Evolutionary conservation across 2,329 filamentous ascomycete genomes (phyloP).

Genomic region (Fusarium nelsonii): DNA sequence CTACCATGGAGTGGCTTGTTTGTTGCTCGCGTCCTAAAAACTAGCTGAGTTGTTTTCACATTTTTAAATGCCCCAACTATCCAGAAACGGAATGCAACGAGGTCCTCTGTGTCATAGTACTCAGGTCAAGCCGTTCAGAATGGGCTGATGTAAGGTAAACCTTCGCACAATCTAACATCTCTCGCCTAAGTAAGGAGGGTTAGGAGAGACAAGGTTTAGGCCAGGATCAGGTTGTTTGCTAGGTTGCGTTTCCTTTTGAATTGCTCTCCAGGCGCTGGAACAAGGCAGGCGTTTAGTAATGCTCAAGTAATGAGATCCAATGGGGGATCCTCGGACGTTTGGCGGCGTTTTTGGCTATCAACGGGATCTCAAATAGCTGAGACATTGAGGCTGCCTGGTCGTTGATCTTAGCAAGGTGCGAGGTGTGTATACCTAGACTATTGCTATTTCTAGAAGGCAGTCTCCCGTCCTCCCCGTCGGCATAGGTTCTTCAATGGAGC

Average conservation of each 20-base stretch:
- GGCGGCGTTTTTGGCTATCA: too few relatives aligned
- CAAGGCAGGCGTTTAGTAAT: not conserved
- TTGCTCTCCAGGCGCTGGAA: not conserved
- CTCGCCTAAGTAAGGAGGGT: slow-evolving; percentile 6
- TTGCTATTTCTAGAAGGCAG: slow-evolving; percentile 22
- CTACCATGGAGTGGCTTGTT: slow-evolving; percentile 5
- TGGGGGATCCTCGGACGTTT: not conserved
- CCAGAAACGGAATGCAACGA: slow-evolving; percentile 1
- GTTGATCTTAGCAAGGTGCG: slow-evolving; percentile 28
- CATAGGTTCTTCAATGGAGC: not conserved
- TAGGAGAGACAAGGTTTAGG: slow-evolving; percentile 5
- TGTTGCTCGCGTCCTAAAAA: not conserved
- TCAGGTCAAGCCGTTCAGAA: slow-evolving; percentile 31
- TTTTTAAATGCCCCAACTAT: not conserved
- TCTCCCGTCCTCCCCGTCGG: not conserved
- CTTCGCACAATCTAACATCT: slow-evolving; percentile 15
- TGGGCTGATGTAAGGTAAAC: slow-evolving; percentile 44
- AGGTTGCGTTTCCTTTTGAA: not conserved
- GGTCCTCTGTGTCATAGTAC: slow-evolving; percentile 29
- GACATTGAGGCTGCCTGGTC: slow-evolving; percentile 37
- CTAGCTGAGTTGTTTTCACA: not conserved
- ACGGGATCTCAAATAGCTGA: slow-evolving; percentile 15
- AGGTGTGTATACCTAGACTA: slow-evolving; percentile 7
- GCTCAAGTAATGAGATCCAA: too few relatives aligned
- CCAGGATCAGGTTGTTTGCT: slow-evolving; percentile 19